Percentiles rank a stretch among this genome's conserved stretches.
phyloP scores from a whole-genome alignment of 2,329 filamentous ascomycete species.

The Erysiphe neolycopersici region DNA sequence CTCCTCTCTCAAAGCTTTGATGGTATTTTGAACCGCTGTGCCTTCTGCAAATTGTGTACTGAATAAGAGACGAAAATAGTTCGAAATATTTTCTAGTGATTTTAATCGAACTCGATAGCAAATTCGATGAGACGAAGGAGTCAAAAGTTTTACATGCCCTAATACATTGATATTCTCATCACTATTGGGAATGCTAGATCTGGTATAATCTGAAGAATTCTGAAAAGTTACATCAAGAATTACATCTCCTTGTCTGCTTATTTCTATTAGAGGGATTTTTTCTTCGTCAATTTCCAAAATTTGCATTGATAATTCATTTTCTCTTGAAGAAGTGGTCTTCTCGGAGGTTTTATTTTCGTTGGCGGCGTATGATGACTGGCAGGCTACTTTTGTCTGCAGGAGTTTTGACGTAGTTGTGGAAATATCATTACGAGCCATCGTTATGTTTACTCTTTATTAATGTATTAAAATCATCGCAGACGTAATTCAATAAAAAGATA shows the following conservation, averaged over 20 bases:
- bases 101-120: conserved; percentile 32
- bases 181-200: conserved; percentile 14
- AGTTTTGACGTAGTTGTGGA: too few relatives aligned
- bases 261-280: conserved; percentile 17
- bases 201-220: conserved; percentile 24
- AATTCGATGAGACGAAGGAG: conserved; percentile 8
- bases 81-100: conserved; percentile 31
- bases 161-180: conserved; percentile 17
- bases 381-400: too few relatives aligned
- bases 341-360: too few relatives aligned
- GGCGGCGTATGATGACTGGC: too few relatives aligned
- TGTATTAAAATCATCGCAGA: too few relatives aligned
- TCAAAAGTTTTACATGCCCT: conserved; percentile 5
- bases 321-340: too few relatives aligned
- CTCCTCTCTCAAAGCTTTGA: conserved; percentile 13
- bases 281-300: conserved; percentile 7
- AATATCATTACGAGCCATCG: not conserved
- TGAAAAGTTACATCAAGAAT: conserved; percentile 40
- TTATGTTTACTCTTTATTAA: not conserved
- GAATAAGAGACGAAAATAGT: conserved; percentile 43
- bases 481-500: too few relatives aligned
- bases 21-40: conserved; percentile 24
- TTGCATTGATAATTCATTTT: not conserved
- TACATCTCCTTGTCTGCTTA: conserved; percentile 33
- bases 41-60: conserved; percentile 37